Percentiles rank a stretch among this genome's conserved stretches.
Conservation (phyloP, 495 filamentous ascomycete genomes). For the Neurospora pannonica region DNA sequence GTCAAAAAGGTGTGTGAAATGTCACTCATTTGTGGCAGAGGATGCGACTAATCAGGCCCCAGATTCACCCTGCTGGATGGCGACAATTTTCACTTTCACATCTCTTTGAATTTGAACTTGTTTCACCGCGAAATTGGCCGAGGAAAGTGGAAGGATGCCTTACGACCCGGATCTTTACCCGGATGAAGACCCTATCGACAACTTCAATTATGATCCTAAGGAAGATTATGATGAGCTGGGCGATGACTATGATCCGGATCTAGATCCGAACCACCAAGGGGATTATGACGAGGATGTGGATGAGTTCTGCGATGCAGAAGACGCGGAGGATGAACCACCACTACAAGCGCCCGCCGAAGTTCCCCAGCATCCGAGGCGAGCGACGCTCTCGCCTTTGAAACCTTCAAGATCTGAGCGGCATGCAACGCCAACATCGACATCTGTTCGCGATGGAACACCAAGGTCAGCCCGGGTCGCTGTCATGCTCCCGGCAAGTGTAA, state of each 20-base stretch:
- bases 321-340: background rate
- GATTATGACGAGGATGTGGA: background rate
- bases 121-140: background rate
- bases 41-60: background rate
- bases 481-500: background rate
- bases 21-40: background rate
- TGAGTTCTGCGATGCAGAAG: background rate
- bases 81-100: background rate
- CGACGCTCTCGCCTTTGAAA: background rate
- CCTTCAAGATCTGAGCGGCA: background rate
- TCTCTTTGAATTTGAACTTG: background rate
- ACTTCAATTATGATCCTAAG: background rate
- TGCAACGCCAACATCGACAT: background rate
- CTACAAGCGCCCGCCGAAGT: background rate
- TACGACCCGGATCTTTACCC: conserved; percentile 8
- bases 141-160: conserved; percentile 5
- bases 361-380: background rate
- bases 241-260: background rate
- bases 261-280: background rate
- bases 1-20: background rate
- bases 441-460: background rate
- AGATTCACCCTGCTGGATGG: background rate
- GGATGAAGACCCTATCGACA: background rate
- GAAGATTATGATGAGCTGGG: background rate
- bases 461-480: conserved; percentile 4